phyloP scores from a whole-genome alignment of 371 early-diverging fungal genomes.

The Syncephalastrum racemosum region DNA sequence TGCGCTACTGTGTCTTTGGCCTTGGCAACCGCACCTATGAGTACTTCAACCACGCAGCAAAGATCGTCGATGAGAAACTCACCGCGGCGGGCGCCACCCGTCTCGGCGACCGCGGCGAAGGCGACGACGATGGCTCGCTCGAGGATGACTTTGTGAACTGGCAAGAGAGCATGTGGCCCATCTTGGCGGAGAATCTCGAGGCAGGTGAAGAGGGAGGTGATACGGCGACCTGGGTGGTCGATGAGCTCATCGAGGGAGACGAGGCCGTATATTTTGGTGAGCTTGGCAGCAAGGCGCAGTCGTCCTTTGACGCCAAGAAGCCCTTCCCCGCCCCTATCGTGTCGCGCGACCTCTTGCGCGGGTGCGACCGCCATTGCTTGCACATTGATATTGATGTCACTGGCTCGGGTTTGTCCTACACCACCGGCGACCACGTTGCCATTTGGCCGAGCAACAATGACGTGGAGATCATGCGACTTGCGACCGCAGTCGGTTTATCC shows the following conservation, averaged over 20 bases:
- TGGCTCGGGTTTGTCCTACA: slow-evolving; percentile 75
- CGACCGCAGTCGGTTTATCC: slow-evolving; percentile 53
- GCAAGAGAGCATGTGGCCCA: slow-evolving; percentile 78
- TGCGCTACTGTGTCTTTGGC: slow-evolving; percentile 84
- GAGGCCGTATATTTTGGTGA: slow-evolving; percentile 50
- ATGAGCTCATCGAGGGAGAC: slow-evolving; percentile 13
- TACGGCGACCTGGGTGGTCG: slow-evolving; percentile 9
- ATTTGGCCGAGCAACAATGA: slow-evolving; percentile 84
- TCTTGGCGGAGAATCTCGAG: slow-evolving; percentile 30
- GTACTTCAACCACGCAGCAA: slow-evolving; percentile 80
- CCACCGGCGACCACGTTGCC: slow-evolving; percentile 91
- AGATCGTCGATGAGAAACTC: slow-evolving; percentile 65
- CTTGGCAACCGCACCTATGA: slow-evolving; percentile 96
- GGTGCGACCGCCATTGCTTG: slow-evolving; percentile 73
- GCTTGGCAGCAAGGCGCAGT: slow-evolving; percentile 43
- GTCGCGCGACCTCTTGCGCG: slow-evolving; percentile 60
- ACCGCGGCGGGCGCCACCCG: slow-evolving; percentile 69
- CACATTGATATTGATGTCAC: slow-evolving; percentile 87
- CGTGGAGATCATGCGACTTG: slow-evolving; percentile 61
- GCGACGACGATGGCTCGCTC: slow-evolving; percentile 90
- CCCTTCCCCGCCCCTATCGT: slow-evolving; percentile 66
- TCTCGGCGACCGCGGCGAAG: slow-evolving; percentile 81
- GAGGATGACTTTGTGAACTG: slow-evolving; percentile 92
- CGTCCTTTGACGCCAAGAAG: slow-evolving; percentile 66
- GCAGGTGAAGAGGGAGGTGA: slow-evolving; percentile 2